Evolutionary conservation across 2,329 filamentous ascomycete genomes (phyloP).

Genomic region (Diaporthe longicolla): DNA sequence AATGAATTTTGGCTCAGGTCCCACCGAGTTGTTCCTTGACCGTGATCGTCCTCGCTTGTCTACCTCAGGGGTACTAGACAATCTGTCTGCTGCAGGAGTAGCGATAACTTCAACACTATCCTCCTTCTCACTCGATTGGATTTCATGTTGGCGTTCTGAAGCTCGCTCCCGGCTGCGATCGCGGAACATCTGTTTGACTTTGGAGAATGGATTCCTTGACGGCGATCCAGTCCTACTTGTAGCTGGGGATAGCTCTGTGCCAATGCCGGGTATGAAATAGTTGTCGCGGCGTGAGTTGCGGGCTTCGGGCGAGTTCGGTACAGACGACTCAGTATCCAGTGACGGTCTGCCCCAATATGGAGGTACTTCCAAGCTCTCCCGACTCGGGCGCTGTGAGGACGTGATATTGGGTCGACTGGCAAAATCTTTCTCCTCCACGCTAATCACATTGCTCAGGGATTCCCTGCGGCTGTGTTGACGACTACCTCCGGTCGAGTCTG

Average conservation of each 20-base stretch:
- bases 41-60: constrained; percentile 48
- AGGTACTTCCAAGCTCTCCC: constrained; percentile 66
- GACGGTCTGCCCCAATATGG: constrained; percentile 55
- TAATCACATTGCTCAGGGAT: constrained; percentile 58
- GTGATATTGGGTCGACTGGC: constrained; percentile 42
- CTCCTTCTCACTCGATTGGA: constrained; percentile 49
- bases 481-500: constrained; percentile 49
- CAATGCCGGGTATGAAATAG: constrained; percentile 70
- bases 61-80: constrained; percentile 42
- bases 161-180: constrained; percentile 65
- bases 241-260: constrained; percentile 73
- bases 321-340: constrained; percentile 61
- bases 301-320: constrained; percentile 67
- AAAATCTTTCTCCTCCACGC: constrained; percentile 53
- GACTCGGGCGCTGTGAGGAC: constrained; percentile 52
- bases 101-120: constrained; percentile 44
- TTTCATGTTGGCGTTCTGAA: constrained; percentile 51
- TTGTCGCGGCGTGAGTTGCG: constrained; percentile 59
- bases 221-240: constrained; percentile 74
- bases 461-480: constrained; percentile 53
- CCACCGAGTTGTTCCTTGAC: constrained; percentile 53
- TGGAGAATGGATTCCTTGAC: constrained; percentile 69
- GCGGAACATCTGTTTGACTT: constrained; percentile 69
- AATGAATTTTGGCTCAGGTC: constrained; percentile 55
- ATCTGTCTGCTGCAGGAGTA: constrained; percentile 4